A percentile compares a stretch with the other conserved stretches of the same genome.
phyloP scores from a whole-genome alignment of 2,329 filamentous ascomycete species.

The Orbilia javanica region DNA sequence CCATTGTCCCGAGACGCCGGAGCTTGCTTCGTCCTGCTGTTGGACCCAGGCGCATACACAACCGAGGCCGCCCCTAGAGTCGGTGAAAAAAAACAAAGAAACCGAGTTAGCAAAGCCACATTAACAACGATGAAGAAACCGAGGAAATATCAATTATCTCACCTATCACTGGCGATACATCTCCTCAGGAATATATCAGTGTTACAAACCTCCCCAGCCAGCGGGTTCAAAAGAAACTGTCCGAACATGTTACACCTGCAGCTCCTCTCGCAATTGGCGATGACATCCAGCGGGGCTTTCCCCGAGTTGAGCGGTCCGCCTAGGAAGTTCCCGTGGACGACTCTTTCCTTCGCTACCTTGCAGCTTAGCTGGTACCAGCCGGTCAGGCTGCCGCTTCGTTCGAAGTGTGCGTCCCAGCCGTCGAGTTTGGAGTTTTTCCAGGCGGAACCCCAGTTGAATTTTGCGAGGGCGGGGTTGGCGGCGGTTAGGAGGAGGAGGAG shows the following conservation, averaged over 20 bases:
- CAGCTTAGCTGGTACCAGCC: constrained; percentile 27
- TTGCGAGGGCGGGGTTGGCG: not conserved
- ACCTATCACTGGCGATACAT: not conserved
- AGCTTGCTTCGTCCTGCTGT: not conserved
- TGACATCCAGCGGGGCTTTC: not conserved
- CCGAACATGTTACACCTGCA: constrained; percentile 48
- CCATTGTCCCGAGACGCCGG: no score
- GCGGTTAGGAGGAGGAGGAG: not conserved
- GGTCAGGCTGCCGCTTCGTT: not conserved
- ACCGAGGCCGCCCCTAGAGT: not conserved
- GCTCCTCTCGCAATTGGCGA: constrained; percentile 1
- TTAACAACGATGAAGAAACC: no score
- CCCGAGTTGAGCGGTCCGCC: not conserved
- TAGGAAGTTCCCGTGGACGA: not conserved
- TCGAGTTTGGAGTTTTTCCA: constrained; percentile 28
- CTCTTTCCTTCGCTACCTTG: not conserved
- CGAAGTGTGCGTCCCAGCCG: not conserved
- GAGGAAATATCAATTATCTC: not conserved
- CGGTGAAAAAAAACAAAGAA: no score
- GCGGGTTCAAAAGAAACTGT: constrained; percentile 30
- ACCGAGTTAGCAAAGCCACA: no score
- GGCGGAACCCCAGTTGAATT: constrained; percentile 1
- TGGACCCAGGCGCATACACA: not conserved
- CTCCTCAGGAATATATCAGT: not conserved
- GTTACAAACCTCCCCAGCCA: constrained; percentile 6